phyloP scores from a whole-genome alignment of 140 eudicot species.

The Oenanthe javanica region DNA sequence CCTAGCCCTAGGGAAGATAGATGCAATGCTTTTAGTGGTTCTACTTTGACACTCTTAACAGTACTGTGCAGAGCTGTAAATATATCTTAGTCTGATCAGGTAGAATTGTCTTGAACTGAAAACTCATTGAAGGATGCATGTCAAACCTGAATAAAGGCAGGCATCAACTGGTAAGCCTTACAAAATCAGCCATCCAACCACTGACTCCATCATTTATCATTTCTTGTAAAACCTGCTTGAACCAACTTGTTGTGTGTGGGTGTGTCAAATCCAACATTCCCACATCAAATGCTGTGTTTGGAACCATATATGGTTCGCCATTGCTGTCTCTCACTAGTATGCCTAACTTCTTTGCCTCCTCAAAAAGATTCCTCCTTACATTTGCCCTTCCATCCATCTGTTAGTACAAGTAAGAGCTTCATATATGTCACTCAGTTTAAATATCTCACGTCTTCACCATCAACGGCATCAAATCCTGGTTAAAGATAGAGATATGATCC shows the following conservation, averaged over 20 bases:
- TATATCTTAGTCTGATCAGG: neutral
- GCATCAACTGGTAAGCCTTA: slow-evolving; percentile 98
- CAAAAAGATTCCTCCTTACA: slow-evolving; percentile 54
- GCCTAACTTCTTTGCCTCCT: slow-evolving; percentile 90
- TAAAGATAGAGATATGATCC: neutral
- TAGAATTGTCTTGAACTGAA: neutral
- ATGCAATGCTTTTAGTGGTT: neutral
- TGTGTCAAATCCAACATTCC: slow-evolving; percentile 98
- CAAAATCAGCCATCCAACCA: slow-evolving; percentile 99
- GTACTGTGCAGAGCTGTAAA: neutral
- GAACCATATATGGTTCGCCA: slow-evolving; percentile 90
- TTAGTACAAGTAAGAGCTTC: slow-evolving; percentile 5
- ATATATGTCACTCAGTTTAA: neutral
- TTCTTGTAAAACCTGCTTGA: slow-evolving; percentile 70
- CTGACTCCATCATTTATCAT: slow-evolving; percentile 97
- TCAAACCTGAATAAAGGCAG: slow-evolving; percentile 74
- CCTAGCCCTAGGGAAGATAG: neutral
- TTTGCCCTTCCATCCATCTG: slow-evolving; percentile 73
- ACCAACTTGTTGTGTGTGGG: slow-evolving; percentile 72
- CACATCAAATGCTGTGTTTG: slow-evolving; percentile 97
- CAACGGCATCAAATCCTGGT: neutral
- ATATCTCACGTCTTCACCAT: neutral
- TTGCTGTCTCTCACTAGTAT: slow-evolving; percentile 75
- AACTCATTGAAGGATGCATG: slow-evolving; percentile 10
- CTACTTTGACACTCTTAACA: neutral